Percentiles rank a stretch among this genome's conserved stretches.
phyloP scores from a whole-genome alignment of 768 basidiomycete genomes.

The Exidia glandulosa region DNA sequence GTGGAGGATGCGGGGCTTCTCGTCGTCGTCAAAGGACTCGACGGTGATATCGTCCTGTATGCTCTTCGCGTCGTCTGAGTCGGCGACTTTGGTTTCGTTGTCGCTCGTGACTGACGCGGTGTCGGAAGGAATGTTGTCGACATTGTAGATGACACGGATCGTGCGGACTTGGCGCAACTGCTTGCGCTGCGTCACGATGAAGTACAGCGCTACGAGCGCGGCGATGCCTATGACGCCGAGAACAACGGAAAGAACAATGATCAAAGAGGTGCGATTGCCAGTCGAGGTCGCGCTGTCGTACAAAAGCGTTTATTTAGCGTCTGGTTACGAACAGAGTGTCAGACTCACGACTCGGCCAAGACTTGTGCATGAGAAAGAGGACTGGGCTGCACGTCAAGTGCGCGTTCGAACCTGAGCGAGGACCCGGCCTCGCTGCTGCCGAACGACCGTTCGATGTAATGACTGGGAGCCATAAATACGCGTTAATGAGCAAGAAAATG shows the following conservation, averaged over 20 bases:
- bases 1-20: neutral
- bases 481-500: too few relatives aligned
- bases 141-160: neutral
- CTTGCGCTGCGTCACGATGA: neutral
- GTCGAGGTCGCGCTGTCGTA: neutral
- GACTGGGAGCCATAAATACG: neutral
- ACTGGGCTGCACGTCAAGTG: neutral
- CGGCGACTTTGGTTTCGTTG: neutral
- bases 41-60: neutral
- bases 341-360: neutral
- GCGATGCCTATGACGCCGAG: neutral
- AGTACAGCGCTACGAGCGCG: neutral
- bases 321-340: neutral
- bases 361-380: neutral
- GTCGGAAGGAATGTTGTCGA: neutral
- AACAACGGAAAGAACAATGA: neutral
- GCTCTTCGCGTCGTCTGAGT: neutral
- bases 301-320: neutral
- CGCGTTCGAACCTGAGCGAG: neutral
- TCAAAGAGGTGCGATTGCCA: neutral
- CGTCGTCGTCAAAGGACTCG: neutral
- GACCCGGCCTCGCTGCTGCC: neutral
- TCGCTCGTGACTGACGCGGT: neutral
- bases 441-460: neutral
- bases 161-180: neutral